Conservation (phyloP, 75 land plant species). For the Isoetes taiwanensis region DNA sequence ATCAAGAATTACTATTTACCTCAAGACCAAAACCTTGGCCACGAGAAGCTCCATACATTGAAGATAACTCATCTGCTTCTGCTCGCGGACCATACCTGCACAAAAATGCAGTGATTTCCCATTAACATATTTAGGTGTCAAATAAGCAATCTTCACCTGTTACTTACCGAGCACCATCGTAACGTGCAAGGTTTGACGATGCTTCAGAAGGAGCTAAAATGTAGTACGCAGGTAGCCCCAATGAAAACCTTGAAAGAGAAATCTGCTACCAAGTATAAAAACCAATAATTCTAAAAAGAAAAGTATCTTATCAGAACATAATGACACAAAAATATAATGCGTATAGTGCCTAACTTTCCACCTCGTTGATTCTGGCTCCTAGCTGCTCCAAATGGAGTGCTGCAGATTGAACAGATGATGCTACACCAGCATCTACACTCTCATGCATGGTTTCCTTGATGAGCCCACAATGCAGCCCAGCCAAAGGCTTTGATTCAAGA, state of each 20-base stretch:
- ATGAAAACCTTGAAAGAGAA: constrained; percentile 58
- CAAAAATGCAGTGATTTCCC: too few species aligned
- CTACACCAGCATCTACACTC: constrained; percentile 58
- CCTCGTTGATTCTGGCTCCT: constrained; percentile 65
- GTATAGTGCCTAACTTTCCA: too few species aligned
- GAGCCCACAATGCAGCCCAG: constrained; percentile 64
- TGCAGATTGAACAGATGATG: constrained; percentile 48
- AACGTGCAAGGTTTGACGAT: constrained; percentile 90
- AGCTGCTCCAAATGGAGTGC: constrained; percentile 64
- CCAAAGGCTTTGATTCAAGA: constrained; percentile 53
- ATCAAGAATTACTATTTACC: too few species aligned
- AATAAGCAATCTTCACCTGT: neutral
- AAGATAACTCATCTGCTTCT: constrained; percentile 48
- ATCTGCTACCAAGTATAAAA: constrained; percentile 38
- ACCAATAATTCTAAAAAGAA: neutral
- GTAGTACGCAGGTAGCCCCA: constrained; percentile 90
- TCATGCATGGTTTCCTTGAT: constrained; percentile 73
- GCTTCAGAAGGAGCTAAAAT: constrained; percentile 84
- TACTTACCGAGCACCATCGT: constrained; percentile 81
- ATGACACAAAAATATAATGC: neutral
- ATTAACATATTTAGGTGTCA: neutral
- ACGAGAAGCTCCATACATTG: constrained; percentile 73
- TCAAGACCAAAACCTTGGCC: constrained; percentile 89
- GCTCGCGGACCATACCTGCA: constrained; percentile 70
- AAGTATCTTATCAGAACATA: neutral